These are phyloP conservation scores for Candida anglica DNA, from an alignment of 805 yeast genomes.

Conservation along the genomic window DNA sequence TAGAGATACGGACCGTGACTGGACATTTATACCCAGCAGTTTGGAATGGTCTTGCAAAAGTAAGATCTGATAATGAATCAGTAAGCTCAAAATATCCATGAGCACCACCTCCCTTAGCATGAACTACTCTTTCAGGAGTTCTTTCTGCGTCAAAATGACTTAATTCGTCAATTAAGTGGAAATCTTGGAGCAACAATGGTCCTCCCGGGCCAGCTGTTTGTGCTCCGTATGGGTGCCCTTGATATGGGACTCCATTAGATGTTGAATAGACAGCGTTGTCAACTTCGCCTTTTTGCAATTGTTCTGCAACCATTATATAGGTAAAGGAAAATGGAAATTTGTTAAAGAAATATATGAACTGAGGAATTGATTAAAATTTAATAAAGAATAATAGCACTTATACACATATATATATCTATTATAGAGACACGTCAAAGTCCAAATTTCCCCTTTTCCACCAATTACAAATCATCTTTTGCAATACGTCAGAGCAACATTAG, in stretches of 20 bases:
- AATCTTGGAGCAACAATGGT: slow-evolving; percentile 56
- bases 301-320: slow-evolving; percentile 1
- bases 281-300: background rate
- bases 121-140: slow-evolving; percentile 65
- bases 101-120: slow-evolving; percentile 66
- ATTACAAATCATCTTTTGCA: too few relatives aligned
- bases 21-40: slow-evolving; percentile 39
- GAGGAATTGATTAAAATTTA: too few relatives aligned
- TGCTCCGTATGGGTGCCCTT: slow-evolving; percentile 50
- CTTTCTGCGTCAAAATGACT: slow-evolving; percentile 64
- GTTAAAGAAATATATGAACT: too few relatives aligned
- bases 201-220: slow-evolving; percentile 54
- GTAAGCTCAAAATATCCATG: slow-evolving; percentile 57
- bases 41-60: slow-evolving; percentile 40
- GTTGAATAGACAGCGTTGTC: slow-evolving; percentile 36
- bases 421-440: too few relatives aligned
- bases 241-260: slow-evolving; percentile 52
- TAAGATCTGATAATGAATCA: slow-evolving; percentile 51
- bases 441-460: too few relatives aligned
- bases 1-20: slow-evolving; percentile 50
- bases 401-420: too few relatives aligned
- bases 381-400: too few relatives aligned
- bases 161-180: slow-evolving; percentile 50
- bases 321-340: too few relatives aligned
- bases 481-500: too few relatives aligned